Conservation (phyloP, 2,329 filamentous ascomycete genomes). For the Pochonia chlamydosporia region DNA sequence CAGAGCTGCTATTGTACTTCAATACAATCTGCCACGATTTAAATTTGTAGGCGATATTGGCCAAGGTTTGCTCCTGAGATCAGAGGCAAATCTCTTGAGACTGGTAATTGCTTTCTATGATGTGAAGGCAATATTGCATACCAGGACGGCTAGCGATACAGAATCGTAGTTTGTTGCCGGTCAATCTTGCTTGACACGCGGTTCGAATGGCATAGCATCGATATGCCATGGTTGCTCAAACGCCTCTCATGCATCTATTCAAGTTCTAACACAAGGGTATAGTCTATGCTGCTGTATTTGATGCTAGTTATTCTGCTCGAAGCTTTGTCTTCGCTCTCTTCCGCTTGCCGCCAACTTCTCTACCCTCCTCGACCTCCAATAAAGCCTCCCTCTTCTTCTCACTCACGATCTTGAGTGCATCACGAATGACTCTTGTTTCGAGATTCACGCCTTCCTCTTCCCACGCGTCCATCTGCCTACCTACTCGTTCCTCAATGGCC, state of each 20-base stretch:
- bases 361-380: constrained; percentile 85
- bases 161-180: too few species aligned
- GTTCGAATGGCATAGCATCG: too few species aligned
- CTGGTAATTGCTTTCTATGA: too few species aligned
- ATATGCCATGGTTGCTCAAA: background rate
- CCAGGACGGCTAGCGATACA: too few species aligned
- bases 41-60: too few species aligned
- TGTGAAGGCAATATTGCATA: too few species aligned
- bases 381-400: constrained; percentile 92
- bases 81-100: too few species aligned
- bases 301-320: constrained; percentile 22
- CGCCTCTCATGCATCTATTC: too few species aligned
- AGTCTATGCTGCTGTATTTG: background rate
- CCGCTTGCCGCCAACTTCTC: constrained; percentile 84
- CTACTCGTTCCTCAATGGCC: constrained; percentile 81
- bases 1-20: too few species aligned
- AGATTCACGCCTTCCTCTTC: constrained; percentile 86
- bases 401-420: constrained; percentile 83
- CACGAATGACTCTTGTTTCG: constrained; percentile 81
- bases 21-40: too few species aligned
- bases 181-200: too few species aligned
- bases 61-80: too few species aligned
- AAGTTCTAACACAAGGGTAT: background rate
- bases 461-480: constrained; percentile 76
- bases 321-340: constrained; percentile 57